Base-by-base conservation (phyloP, 768 basidiomycete species). In the Infundibulicybe gibba region DNA sequence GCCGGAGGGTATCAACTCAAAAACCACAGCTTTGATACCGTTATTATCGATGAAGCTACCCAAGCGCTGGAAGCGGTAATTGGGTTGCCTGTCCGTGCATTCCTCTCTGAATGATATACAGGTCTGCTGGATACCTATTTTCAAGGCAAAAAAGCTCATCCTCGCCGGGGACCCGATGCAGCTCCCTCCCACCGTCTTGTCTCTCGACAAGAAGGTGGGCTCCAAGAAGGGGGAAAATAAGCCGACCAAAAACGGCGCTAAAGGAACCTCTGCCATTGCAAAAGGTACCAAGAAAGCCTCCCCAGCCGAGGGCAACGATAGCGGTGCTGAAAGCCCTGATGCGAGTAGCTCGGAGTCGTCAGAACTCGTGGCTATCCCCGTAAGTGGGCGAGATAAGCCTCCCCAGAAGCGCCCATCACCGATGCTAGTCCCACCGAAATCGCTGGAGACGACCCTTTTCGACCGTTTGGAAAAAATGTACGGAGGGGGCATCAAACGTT, bases 21-120 rank as follows among this genome's bases (percentile, higher is more conserved):
- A 37, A 80, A 85, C 49, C 75, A 84, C 47, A 66, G 76, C 1
- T 99, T 99, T 58, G 97, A 99, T 60, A 87, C 95, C 0, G 81
- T 94, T 10, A 87, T 99, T 40, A 94, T 99, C 45, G 97, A 99
- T 54, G 97, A 99, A 67, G 97, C 97, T 0, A 97, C 97, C 0
- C 97, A 98, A 63, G 95, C 94, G 3, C 60, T 97, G 12, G 95
- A 99, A 68, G 92, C 94, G 17, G 94, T 94, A 20, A 21, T 10
- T 32, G 25, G 12, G 16, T 16, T 16, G 9, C 32, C 14, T 5
- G 19, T 51, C 19, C 30, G 50, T 50, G 53, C 54, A 40, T 41
- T 32, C 20, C 40, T 33, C 20, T 25, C 31, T 8, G 21, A 17
- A 6, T 13, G n/a, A n/a, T 41, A 11, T 48, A 3, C 49, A 87